phyloP scores from a whole-genome alignment of 23 red algal species.

The Gracilariopsis chorda region DNA sequence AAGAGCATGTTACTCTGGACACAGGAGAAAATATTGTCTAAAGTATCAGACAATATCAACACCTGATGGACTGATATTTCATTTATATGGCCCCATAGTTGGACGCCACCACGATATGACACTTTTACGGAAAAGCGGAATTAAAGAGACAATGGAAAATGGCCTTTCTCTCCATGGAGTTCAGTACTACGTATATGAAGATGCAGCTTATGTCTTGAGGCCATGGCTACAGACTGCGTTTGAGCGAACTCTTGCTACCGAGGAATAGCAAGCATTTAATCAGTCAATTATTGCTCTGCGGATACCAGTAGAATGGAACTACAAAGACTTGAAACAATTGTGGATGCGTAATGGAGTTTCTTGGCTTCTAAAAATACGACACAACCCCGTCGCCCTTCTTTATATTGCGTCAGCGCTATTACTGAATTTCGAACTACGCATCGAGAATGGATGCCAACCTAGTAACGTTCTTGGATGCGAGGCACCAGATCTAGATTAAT shows the following conservation, averaged over 20 bases:
- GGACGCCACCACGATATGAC: constrained; percentile 38
- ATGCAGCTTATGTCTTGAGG: constrained; percentile 14
- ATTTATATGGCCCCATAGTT: too few relatives aligned
- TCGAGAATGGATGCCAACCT: background rate
- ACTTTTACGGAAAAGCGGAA: background rate
- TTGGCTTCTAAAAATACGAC: background rate
- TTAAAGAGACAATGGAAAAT: background rate
- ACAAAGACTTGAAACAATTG: constrained; percentile 17
- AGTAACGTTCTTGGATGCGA: background rate
- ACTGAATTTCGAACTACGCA: background rate
- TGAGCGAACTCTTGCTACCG: background rate
- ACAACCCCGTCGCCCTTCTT: background rate
- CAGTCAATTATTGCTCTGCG: background rate
- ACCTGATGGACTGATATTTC: too few relatives aligned
- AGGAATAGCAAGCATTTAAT: background rate
- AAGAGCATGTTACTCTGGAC: too few relatives aligned
- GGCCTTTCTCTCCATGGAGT: background rate
- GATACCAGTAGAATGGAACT: constrained; percentile 12
- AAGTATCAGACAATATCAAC: too few relatives aligned
- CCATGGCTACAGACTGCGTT: constrained; percentile 10
- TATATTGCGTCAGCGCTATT: background rate
- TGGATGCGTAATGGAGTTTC: background rate
- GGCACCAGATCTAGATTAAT: background rate
- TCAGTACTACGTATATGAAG: constrained; percentile 32
- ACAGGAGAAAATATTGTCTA: too few relatives aligned